Base-by-base conservation (phyloP, 306 rosid genomes). In the Dryas drummondii region DNA sequence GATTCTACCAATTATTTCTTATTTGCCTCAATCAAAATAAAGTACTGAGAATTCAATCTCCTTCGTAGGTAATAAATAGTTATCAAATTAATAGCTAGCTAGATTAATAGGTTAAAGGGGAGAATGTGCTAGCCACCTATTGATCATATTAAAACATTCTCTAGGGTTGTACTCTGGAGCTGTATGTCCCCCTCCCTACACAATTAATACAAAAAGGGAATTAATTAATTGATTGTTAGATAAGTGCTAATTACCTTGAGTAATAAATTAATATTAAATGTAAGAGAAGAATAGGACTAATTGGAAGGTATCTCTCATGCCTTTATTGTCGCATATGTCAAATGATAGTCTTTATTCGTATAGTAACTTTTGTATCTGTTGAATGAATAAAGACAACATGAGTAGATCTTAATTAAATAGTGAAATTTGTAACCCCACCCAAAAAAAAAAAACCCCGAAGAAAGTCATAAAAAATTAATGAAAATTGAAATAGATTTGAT, bases 261-360 rank as follows among this genome's bases (percentile, higher is more conserved):
- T 32, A 32, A 1, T 32, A 32, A 1, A 32, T 32, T 32, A 32
- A 32, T 32, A 32, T 32, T 32, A 32, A 32, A 32, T 32, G 37
- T 32, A 32, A 32, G 37, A 32, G 37, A 32, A 32, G 37, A 32
- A 32, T 32, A 32, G 37, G 37, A 32, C 37, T 32, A 32, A 32
- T 32, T 32, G 37, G 37, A 32, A 1, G 4, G 12, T 19, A 37
- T 16, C 7, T 32, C 3, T 27, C 86, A 58, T 76, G 70, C 89
- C 86, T 85, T 85, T 2, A 85, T 59, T 8, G 89, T 82, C 9
- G 84, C 86, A 85, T 56, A 82, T 54, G 82, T 82, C 73, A 82
- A 5, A n/a, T 49, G 17, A 44, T 68, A 73, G 58, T 15, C 57
- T 1, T 65, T 48, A 45, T 12, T 0, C 8, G 2, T 15, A 71